Conservation (phyloP, 139 green algal species). For the Coccomyxa sp. region DNA sequence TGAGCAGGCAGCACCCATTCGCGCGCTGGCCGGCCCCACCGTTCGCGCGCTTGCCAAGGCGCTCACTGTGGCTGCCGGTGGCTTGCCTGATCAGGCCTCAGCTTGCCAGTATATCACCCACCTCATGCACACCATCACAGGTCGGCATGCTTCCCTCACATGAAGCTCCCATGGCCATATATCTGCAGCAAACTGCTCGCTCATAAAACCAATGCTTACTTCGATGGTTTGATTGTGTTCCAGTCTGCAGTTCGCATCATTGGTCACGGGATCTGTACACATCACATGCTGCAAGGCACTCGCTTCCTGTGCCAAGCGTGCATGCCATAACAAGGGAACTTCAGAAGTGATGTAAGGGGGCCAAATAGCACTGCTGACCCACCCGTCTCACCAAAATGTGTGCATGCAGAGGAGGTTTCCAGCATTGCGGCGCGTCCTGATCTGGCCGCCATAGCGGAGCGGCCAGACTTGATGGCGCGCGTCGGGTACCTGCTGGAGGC, state of each 20-base stretch:
- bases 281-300: neutral
- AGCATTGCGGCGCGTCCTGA: conserved; percentile 14
- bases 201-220: neutral
- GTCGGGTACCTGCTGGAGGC: conserved; percentile 57
- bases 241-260: no score
- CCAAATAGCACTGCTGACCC: no score
- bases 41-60: conserved; percentile 23
- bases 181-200: neutral
- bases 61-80: conserved; percentile 18
- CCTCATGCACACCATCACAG: conserved; percentile 24
- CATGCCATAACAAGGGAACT: neutral
- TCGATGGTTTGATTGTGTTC: no score
- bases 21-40: conserved; percentile 21
- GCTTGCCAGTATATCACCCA: conserved; percentile 19
- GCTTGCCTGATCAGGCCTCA: neutral
- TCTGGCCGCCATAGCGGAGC: conserved; percentile 16
- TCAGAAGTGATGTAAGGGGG: no score
- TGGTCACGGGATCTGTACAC: neutral
- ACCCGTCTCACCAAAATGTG: neutral
- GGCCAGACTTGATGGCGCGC: conserved; percentile 29
- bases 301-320: neutral
- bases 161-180: neutral
- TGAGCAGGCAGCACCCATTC: conserved; percentile 19
- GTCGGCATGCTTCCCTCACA: neutral
- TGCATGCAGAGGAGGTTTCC: conserved; percentile 10